Conservation (phyloP, 371 early-diverging fungal species). For the Apophysomyces trapeziformis region DNA sequence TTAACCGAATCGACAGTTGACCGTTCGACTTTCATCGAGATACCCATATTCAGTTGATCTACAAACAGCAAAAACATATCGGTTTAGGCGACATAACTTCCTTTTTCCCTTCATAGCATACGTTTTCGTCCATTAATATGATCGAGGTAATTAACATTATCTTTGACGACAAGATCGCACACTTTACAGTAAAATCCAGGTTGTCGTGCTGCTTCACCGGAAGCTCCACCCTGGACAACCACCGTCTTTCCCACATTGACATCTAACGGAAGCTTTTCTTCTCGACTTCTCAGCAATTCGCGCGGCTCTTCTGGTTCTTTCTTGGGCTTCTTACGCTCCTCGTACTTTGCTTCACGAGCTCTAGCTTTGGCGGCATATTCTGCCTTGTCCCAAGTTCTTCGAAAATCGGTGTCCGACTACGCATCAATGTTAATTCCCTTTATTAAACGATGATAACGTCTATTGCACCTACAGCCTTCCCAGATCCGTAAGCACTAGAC, state of each 20-base stretch:
- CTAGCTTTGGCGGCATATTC: conserved; percentile 61
- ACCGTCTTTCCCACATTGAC: conserved; percentile 82
- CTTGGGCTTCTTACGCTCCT: conserved; percentile 42
- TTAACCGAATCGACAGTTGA: conserved; percentile 55
- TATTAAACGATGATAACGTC: background rate
- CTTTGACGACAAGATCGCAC: conserved; percentile 88
- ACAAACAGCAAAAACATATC: background rate
- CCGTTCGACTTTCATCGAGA: conserved; percentile 79
- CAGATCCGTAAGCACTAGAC: conserved; percentile 25
- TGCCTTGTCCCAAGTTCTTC: conserved; percentile 68
- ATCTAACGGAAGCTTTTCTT: conserved; percentile 70
- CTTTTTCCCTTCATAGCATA: conserved; percentile 32
- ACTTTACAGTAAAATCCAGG: conserved; percentile 92
- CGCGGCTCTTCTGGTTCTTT: conserved; percentile 32
- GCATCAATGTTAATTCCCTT: background rate
- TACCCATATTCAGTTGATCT: conserved; percentile 65
- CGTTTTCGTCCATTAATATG: conserved; percentile 92
- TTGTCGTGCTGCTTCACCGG: conserved; percentile 60
- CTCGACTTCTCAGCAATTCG: conserved; percentile 39
- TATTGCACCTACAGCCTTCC: conserved; percentile 18
- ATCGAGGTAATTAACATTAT: conserved; percentile 85
- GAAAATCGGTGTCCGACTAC: conserved; percentile 60
- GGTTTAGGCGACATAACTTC: background rate
- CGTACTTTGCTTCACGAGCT: conserved; percentile 51
- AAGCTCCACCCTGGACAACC: conserved; percentile 68